phyloP scores from a whole-genome alignment of 2,329 filamentous ascomycete genomes.

The Trichophyton rubrum region DNA sequence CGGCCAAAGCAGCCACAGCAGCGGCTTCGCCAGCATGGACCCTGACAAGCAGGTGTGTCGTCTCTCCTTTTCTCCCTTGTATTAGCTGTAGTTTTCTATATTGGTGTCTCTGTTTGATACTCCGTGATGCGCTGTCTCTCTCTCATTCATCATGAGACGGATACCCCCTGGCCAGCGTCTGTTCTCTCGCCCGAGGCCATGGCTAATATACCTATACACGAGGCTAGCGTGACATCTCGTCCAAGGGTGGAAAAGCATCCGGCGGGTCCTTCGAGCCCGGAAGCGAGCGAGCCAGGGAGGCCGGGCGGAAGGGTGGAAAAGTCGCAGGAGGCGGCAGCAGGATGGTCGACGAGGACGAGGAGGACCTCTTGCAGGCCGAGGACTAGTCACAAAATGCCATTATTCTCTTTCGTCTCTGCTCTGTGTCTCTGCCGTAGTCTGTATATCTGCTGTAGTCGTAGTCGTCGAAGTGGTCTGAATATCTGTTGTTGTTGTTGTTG shows the following conservation, averaged over 20 bases:
- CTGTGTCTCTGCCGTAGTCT: background rate
- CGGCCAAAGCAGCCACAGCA: conserved; percentile 21
- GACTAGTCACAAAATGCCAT: background rate
- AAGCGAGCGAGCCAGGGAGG: conserved; percentile 41
- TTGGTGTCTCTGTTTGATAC: too few relatives aligned
- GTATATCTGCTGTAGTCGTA: background rate
- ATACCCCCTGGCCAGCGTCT: background rate
- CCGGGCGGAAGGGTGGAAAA: conserved; percentile 42
- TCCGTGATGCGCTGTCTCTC: too few relatives aligned
- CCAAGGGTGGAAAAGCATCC: conserved; percentile 42
- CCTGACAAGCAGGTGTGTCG: conserved; percentile 21
- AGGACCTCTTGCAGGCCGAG: background rate
- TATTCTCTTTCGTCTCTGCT: background rate
- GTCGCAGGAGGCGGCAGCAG: conserved; percentile 3
- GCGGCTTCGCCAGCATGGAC: conserved; percentile 23
- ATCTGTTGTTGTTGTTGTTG: background rate
- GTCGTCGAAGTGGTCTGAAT: too few relatives aligned
- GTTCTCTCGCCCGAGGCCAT: background rate
- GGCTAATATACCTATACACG: background rate
- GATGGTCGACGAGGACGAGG: background rate
- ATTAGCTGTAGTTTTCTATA: too few relatives aligned
- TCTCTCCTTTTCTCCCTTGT: background rate
- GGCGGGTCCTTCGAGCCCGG: conserved; percentile 44
- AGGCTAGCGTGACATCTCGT: conserved; percentile 42
- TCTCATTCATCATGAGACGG: background rate